Evolutionary conservation across 305 asterid species (phyloP).

Genomic region (Vinca major): DNA sequence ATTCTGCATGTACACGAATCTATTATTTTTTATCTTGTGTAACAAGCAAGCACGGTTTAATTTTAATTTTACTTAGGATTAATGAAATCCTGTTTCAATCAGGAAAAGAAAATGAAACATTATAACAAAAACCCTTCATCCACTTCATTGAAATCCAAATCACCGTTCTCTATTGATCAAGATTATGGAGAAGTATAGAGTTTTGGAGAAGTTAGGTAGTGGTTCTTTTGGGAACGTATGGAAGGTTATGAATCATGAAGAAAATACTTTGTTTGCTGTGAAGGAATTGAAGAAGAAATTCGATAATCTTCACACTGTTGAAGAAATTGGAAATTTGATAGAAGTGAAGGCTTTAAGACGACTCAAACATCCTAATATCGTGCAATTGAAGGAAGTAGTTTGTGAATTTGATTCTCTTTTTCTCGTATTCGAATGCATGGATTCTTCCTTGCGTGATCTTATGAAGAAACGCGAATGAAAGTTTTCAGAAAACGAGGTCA

Average conservation of each 20-base stretch:
- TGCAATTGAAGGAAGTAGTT: constrained; percentile 76
- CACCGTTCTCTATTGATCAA: no score
- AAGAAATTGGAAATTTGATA: background rate
- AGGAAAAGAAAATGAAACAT: no score
- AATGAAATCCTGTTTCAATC: no score
- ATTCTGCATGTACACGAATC: no score
- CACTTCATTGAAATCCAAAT: no score
- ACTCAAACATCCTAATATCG: constrained; percentile 56
- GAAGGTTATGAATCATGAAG: background rate
- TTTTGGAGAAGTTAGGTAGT: background rate
- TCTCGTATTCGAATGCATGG: constrained; percentile 84
- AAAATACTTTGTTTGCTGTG: background rate
- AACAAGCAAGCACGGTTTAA: no score
- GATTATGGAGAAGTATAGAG: background rate
- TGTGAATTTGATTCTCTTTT: constrained; percentile 54
- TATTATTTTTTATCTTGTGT: no score
- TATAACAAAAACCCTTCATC: no score
- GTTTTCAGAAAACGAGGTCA: background rate
- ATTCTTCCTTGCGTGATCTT: constrained; percentile 10
- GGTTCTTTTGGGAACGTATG: background rate
- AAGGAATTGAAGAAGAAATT: background rate
- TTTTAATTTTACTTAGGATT: no score
- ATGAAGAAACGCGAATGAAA: background rate
- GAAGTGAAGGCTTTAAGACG: constrained; percentile 61
- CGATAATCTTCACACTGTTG: no score